A percentile compares a stretch with the other conserved stretches of the same genome.
Evolutionary conservation across 2,329 filamentous ascomycete species (phyloP).

Genomic region (Hypoxylon sp.): DNA sequence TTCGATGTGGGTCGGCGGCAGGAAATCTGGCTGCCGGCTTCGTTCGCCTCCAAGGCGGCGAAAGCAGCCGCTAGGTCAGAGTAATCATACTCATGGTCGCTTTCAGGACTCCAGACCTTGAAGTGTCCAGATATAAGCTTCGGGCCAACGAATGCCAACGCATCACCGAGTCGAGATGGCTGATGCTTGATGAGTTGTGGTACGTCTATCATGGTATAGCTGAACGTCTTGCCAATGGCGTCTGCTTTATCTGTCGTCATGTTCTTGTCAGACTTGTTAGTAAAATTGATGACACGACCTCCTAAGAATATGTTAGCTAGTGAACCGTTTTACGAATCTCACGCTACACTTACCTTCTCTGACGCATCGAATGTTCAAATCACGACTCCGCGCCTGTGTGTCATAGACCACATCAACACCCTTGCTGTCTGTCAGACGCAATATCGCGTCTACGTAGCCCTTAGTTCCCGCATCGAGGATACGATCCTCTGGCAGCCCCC

Average conservation of each 20-base stretch:
- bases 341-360: conserved; percentile 30
- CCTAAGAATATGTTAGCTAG: conserved; percentile 32
- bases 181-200: conserved; percentile 35
- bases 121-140: conserved; percentile 21
- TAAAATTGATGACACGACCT: conserved; percentile 41
- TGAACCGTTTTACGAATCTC: background rate
- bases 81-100: conserved; percentile 30
- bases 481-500: conserved; percentile 55
- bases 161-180: conserved; percentile 33
- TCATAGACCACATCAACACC: conserved; percentile 65
- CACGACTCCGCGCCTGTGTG: conserved; percentile 53
- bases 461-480: conserved; percentile 59
- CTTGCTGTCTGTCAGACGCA: conserved; percentile 51
- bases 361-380: conserved; percentile 56
- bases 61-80: conserved; percentile 41
- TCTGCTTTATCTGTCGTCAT: conserved; percentile 1
- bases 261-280: conserved; percentile 29
- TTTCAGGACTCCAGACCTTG: conserved; percentile 10
- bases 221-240: conserved; percentile 31
- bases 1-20: conserved; percentile 27
- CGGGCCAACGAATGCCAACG: conserved; percentile 31
- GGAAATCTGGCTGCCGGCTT: conserved; percentile 21
- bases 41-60: conserved; percentile 14
- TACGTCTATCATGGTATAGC: conserved; percentile 37
- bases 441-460: conserved; percentile 55